phyloP scores from a whole-genome alignment of 257 asterid species.

The Plantago elongata region DNA sequence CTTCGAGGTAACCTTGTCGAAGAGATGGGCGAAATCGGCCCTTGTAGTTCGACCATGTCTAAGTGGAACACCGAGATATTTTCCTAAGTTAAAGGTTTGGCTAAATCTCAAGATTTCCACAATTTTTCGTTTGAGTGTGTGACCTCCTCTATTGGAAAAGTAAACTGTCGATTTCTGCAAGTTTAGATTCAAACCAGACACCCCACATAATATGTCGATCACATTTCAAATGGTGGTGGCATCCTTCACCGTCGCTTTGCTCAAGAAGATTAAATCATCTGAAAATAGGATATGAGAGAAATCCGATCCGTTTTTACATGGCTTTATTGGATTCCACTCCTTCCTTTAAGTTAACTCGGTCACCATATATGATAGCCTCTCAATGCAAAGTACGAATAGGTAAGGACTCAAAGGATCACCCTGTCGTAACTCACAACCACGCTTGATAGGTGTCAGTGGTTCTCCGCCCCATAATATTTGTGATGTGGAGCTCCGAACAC shows the following conservation, averaged over 20 bases:
- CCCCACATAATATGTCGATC: too few relatives aligned
- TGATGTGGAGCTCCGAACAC: background rate
- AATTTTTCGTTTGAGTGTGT: background rate
- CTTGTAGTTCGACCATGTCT: background rate
- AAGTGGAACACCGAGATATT: background rate
- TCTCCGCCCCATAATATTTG: background rate
- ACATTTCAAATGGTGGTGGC: too few relatives aligned
- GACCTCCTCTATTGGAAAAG: background rate
- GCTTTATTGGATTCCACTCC: background rate
- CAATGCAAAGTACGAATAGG: too few relatives aligned
- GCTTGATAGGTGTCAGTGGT: background rate
- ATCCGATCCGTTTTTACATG: background rate
- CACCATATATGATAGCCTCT: background rate
- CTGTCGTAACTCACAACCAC: background rate
- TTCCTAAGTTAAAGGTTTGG: too few relatives aligned
- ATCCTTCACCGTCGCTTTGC: too few relatives aligned
- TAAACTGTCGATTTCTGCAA: conserved; percentile 5
- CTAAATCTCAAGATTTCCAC: background rate
- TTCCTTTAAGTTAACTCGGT: background rate
- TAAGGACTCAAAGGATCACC: too few relatives aligned
- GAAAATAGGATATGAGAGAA: background rate
- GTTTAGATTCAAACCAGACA: too few relatives aligned
- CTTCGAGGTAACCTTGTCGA: background rate
- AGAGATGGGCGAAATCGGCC: background rate
- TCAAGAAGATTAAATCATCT: conserved; percentile 4